phyloP scores from a whole-genome alignment of 2,329 filamentous ascomycete genomes.

The Fusarium cicatricum region DNA sequence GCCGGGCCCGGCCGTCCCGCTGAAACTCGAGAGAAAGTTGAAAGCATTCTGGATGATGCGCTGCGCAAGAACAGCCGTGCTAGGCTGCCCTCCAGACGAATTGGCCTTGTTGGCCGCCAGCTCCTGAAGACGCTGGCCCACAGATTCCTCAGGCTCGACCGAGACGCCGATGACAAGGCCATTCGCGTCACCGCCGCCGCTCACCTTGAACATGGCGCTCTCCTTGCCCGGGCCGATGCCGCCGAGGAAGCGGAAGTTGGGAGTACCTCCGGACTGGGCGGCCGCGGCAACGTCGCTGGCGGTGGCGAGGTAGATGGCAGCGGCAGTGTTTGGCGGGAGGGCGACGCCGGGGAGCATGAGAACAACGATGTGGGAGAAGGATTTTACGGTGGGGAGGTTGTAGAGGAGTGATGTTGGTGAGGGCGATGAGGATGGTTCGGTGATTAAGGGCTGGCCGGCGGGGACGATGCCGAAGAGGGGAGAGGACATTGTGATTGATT shows the following conservation, averaged over 20 bases:
- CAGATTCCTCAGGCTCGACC: conserved; percentile 77
- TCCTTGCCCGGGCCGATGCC: conserved; percentile 91
- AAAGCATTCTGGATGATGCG: conserved; percentile 97
- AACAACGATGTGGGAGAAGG: conserved; percentile 85
- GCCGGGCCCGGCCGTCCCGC: too few species aligned
- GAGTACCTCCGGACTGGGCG: conserved; percentile 51
- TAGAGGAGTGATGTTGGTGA: conserved; percentile 66
- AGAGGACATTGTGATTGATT: conserved; percentile 2
- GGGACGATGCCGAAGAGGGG: conserved; percentile 68
- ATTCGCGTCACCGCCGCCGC: conserved; percentile 45
- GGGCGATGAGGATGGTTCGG: conserved; percentile 60
- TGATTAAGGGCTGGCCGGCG: conserved; percentile 66
- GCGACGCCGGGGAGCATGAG: conserved; percentile 83
- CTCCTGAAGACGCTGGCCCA: conserved; percentile 73
- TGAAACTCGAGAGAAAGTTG: conserved; percentile 93
- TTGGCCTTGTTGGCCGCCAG: conserved; percentile 52
- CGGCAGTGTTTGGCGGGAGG: conserved; percentile 79
- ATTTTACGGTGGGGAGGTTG: conserved; percentile 54
- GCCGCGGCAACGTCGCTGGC: conserved; percentile 50
- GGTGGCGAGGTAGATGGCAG: conserved; percentile 85
- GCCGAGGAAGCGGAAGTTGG: conserved; percentile 84
- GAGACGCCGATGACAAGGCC: conserved; percentile 82
- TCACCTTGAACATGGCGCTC: conserved; percentile 86
- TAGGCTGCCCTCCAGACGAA: conserved; percentile 51
- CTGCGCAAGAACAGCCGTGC: conserved; percentile 85